A percentile compares a stretch with the other conserved stretches of the same genome.
Conservation (phyloP, 1,139 yeast species). For the Taphrina communis region DNA sequence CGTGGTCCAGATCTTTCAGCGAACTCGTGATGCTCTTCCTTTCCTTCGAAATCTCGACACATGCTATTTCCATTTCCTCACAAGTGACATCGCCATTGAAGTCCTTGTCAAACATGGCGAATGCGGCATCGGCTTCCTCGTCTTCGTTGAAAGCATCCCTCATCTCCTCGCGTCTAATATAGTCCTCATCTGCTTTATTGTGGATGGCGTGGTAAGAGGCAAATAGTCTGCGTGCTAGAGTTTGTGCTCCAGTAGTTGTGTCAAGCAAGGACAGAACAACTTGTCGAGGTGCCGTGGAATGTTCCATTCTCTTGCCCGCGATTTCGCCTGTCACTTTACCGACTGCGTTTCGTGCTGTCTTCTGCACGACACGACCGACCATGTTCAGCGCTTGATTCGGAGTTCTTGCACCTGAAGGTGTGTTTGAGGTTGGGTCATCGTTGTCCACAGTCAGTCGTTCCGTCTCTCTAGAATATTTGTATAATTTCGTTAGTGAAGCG, state of each 20-base stretch:
- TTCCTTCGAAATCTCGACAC: slow-evolving; percentile 53
- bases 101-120: slow-evolving; percentile 53
- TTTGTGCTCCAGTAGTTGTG: slow-evolving; percentile 50
- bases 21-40: slow-evolving; percentile 53
- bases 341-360: slow-evolving; percentile 48
- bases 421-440: slow-evolving; percentile 47
- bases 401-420: slow-evolving; percentile 31
- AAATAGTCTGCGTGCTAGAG: slow-evolving; percentile 55
- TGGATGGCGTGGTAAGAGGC: slow-evolving; percentile 49
- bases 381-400: slow-evolving; percentile 33
- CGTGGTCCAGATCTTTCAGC: slow-evolving; percentile 55
- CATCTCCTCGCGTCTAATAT: slow-evolving; percentile 52
- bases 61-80: slow-evolving; percentile 54
- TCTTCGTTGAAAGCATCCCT: slow-evolving; percentile 46
- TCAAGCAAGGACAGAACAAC: slow-evolving; percentile 53
- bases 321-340: slow-evolving; percentile 51
- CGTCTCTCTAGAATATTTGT: slow-evolving; percentile 50
- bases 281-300: slow-evolving; percentile 48
- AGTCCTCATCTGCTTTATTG: slow-evolving; percentile 52
- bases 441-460: slow-evolving; percentile 37
- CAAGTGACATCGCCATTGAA: slow-evolving; percentile 53
- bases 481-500: slow-evolving; percentile 50
- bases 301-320: slow-evolving; percentile 42
- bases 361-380: slow-evolving; percentile 41
- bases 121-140: slow-evolving; percentile 51